Conservation (phyloP, 768 basidiomycete genomes). For the Collybia sp. region DNA sequence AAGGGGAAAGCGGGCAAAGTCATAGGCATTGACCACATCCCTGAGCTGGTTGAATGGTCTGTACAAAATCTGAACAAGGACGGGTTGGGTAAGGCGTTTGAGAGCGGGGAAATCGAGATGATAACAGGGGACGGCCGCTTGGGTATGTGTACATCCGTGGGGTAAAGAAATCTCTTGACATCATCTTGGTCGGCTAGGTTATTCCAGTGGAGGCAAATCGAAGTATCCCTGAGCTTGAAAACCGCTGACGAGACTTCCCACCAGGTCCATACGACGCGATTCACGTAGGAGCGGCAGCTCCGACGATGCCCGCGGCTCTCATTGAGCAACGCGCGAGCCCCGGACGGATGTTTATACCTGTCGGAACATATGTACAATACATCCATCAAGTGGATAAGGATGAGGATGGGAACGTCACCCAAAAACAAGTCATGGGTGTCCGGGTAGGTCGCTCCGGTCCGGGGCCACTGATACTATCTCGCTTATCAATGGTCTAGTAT, state of each 20-base stretch:
- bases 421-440: conserved; percentile 75
- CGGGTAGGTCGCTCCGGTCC: conserved; percentile 42
- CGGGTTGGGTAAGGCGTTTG: conserved; percentile 50
- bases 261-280: conserved; percentile 76
- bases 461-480: neutral
- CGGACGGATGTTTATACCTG: conserved; percentile 90
- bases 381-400: conserved; percentile 83
- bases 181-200: conserved; percentile 21
- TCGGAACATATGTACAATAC: conserved; percentile 57
- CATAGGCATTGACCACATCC: conserved; percentile 90
- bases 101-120: conserved; percentile 54
- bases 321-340: conserved; percentile 74
- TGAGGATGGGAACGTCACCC: conserved; percentile 55
- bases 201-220: conserved; percentile 25
- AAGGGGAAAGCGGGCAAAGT: conserved; percentile 48
- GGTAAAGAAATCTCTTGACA: no score
- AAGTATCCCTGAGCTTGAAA: neutral
- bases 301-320: conserved; percentile 61
- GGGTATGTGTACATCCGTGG: conserved; percentile 30
- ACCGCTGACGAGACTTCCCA: neutral
- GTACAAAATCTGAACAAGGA: conserved; percentile 62
- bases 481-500: conserved; percentile 6
- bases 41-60: conserved; percentile 71
- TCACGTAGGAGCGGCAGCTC: conserved; percentile 93
- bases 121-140: conserved; percentile 76